Evolutionary conservation across 1,284 basidiomycete genomes (phyloP), one percentile per base, ranked within the genome.

Genomic region (Papiliotrema fonsecae): DNA sequence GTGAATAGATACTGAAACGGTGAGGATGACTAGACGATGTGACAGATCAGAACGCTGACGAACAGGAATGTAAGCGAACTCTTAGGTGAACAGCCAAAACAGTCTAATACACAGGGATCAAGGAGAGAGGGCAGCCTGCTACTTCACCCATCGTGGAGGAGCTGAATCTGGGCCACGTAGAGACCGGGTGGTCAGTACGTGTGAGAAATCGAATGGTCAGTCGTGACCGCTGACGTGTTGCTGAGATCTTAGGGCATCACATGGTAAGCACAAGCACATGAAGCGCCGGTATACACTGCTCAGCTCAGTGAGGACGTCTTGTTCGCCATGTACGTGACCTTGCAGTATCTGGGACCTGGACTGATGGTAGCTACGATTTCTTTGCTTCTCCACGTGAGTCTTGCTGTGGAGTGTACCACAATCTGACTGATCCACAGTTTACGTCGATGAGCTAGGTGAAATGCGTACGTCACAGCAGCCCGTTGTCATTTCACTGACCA

Each of bases 141-240:
- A 72, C 69, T n/a, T 65, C 64, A 0, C 69, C 69, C 7, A 72
- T 72, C 19, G 67, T 70, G 16, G 69, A 72, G 51, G 69, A 72
- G 44, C 40, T 72, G 39, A 66, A 72, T 46, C 47, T 72, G 26
- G 69, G 69, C 13, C 65, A 72, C 51, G 59, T 70, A 10, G 69
- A 72, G 46, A 63, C 69, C 6, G 69, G 62, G 7, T 69, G 69
- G 69, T 61, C 66, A 32, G 62, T 72, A 6, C 50, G 69, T 27
- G 69, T 72, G 18, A 42, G 69, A 31, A 72, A 72, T 58, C 53
- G 69, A 36, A 72, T 70, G 69, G 64, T 66, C 42, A 45, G 62
- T 16, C 42, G n/a, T n/a, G n/a, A n/a, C n/a, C n/a, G n/a, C n/a
- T n/a, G n/a, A n/a, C 41, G 28, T 16, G 10, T 24, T 24, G 4